Evolutionary conservation across 2,329 filamentous ascomycete species (phyloP), one percentile per base, ranked within the genome.

Genomic region (Sporothrix protearum): DNA sequence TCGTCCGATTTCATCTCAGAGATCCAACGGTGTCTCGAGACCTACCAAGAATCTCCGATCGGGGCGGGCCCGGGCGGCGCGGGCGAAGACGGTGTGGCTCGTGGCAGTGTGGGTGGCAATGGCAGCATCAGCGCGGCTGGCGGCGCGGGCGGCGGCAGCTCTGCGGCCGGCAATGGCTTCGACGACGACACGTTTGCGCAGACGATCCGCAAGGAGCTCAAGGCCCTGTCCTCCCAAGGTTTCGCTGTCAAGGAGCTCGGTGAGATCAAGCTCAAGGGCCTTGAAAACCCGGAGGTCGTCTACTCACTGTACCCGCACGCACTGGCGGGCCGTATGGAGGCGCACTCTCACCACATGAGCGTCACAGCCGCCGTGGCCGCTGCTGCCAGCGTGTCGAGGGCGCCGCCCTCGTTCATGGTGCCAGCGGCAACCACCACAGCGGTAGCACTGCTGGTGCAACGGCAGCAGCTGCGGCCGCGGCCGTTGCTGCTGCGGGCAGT

Each of bases 1-100:
- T 97, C 94, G 0, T 94, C 94, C 1, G 96, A 99, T 80, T 98
- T 98, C 81, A 97, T 99, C 78, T 92, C 92, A 14, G 96, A 99
- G 80, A 95, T 98, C 71, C 93, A 97, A 79, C 89, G 94, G 53
- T 96, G 93, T 75, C 86, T 97, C 0, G 93, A 97, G 80, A 92
- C 89, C 4, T 96, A 95, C 78, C 92, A 95, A 73, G 95, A 98
- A 76, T 89, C 87, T n/a, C 91, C 96, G 36, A 19, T 25, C 33
- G 70, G 69, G 28, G 36, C 47, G 0, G 45, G 66, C 57, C 19
- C 71, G 10, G 70, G 64, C 2, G 36, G 19, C n/a, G 2, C 64
- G 14, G 25, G 69, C 33, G 53, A 25, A 36, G 39, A 61, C 57
- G 55, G 59, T 19, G 36, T 28, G 14, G 55, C 55, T 25, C 53